Conservation (phyloP, 139 green algal species). For the Chlorella sorokiniana region DNA sequence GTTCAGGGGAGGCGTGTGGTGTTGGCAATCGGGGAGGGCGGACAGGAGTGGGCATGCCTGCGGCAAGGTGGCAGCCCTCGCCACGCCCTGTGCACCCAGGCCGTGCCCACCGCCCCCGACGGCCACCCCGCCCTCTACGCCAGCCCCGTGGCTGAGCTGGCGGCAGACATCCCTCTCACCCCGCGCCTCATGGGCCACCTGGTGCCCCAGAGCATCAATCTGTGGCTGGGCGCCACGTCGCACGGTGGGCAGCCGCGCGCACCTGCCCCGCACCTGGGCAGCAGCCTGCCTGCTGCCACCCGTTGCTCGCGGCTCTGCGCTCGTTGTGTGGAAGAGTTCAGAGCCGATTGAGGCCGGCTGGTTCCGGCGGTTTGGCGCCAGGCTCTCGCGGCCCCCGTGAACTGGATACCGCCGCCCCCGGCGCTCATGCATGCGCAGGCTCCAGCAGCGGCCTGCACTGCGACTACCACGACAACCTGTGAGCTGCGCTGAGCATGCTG, state of each 20-base stretch:
- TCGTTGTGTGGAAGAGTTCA: neutral
- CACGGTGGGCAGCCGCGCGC: conserved; percentile 3
- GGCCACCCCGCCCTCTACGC: conserved; percentile 66
- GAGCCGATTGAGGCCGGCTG: too few species aligned
- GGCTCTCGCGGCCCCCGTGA: neutral
- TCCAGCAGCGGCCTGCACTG: conserved; percentile 82
- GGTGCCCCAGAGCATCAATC: conserved; percentile 69
- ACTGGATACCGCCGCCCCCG: neutral
- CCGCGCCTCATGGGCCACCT: conserved; percentile 67
- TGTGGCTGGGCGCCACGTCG: conserved; percentile 54
- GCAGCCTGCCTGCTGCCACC: too few species aligned
- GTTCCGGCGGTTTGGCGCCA: too few species aligned
- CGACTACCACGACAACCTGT: conserved; percentile 92
- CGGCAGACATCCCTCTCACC: conserved; percentile 57
- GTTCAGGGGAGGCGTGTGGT: neutral
- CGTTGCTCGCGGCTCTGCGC: too few species aligned
- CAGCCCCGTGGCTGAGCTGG: conserved; percentile 58
- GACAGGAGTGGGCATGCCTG: neutral
- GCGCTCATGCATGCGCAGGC: conserved; percentile 45
- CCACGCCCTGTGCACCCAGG: neutral
- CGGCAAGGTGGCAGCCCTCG: neutral
- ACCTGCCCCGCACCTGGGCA: neutral
- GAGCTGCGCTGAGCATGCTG: neutral
- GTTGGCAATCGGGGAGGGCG: neutral
- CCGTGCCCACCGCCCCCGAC: conserved; percentile 51